A percentile compares a stretch with the other conserved stretches of the same genome.
phyloP scores from a whole-genome alignment of 495 filamentous ascomycete genomes.

The Hypoxylon perforatum region DNA sequence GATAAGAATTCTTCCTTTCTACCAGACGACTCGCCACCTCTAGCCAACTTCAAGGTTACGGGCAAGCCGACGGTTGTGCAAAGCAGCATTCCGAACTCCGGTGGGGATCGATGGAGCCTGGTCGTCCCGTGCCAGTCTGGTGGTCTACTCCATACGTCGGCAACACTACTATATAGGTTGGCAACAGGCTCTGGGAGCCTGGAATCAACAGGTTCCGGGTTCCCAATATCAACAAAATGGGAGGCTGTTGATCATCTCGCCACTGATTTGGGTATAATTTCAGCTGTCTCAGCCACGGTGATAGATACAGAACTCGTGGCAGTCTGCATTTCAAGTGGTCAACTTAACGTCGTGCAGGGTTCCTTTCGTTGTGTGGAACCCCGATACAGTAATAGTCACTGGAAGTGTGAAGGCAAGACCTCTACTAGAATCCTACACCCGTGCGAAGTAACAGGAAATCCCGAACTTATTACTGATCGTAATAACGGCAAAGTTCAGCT shows the following conservation, averaged over 20 bases:
- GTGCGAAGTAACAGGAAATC: constrained; percentile 40
- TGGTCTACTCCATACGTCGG: constrained; percentile 35
- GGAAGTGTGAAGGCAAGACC: constrained; percentile 25
- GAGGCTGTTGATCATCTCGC: constrained; percentile 28
- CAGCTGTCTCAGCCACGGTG: constrained; percentile 28
- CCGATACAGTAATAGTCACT: constrained; percentile 1
- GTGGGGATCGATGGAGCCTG: constrained; percentile 14
- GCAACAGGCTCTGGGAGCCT: background rate
- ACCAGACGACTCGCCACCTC: constrained; percentile 19
- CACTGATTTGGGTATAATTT: constrained; percentile 31
- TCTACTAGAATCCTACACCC: constrained; percentile 35
- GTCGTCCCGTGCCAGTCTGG: constrained; percentile 39
- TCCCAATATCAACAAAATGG: constrained; percentile 5
- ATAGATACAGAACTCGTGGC: constrained; percentile 20
- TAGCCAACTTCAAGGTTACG: constrained; percentile 12
- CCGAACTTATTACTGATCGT: constrained; percentile 14
- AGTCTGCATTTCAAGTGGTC: constrained; percentile 20
- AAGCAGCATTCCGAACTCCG: background rate
- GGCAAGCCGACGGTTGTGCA: constrained; percentile 16
- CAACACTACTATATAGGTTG: background rate
- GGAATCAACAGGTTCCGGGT: no score
- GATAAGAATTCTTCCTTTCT: constrained; percentile 18
- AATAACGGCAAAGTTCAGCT: constrained; percentile 3
- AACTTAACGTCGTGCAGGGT: constrained; percentile 21
- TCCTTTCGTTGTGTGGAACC: background rate